A percentile compares a stretch with the other conserved stretches of the same genome.
These are phyloP conservation scores for Trifolium subterraneum DNA, from an alignment of 306 rosid species.

Conservation along the genomic window DNA sequence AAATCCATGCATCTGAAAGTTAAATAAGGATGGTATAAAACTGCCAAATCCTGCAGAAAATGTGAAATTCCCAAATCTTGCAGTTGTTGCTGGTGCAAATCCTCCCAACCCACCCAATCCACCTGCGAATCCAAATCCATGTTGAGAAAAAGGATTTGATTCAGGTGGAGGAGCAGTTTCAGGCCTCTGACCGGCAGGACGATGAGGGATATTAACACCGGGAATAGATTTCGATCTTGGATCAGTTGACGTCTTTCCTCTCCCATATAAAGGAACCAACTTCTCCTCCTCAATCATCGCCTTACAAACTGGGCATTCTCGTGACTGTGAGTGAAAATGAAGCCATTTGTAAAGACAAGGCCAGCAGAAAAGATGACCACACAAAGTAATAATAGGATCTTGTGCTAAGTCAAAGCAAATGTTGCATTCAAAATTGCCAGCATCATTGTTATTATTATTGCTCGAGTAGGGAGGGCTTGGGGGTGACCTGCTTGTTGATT, in stretches of 20 bases:
- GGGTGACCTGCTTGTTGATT: slow-evolving; percentile 70
- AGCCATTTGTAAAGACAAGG: slow-evolving; percentile 95
- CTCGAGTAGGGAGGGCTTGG: slow-evolving; percentile 64
- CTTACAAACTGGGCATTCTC: slow-evolving; percentile 88
- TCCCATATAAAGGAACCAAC: slow-evolving; percentile 86
- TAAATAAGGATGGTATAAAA: slow-evolving; percentile 72
- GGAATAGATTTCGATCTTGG: slow-evolving; percentile 84
- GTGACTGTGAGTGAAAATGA: slow-evolving; percentile 74
- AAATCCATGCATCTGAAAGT: slow-evolving; percentile 77
- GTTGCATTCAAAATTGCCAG: slow-evolving; percentile 86
- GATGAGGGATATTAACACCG: slow-evolving; percentile 69
- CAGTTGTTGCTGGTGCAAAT: slow-evolving; percentile 66
- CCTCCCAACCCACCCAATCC: slow-evolving; percentile 82
- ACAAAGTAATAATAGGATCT: slow-evolving; percentile 84
- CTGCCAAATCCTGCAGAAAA: slow-evolving; percentile 86
- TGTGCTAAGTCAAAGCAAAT: slow-evolving; percentile 91
- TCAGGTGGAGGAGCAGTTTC: slow-evolving; percentile 83
- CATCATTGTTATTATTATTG: slow-evolving; percentile 55
- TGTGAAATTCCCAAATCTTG: slow-evolving; percentile 85
- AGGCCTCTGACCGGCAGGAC: slow-evolving; percentile 88
- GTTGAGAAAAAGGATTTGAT: slow-evolving; percentile 59
- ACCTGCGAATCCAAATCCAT: slow-evolving; percentile 69
- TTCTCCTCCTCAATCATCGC: slow-evolving; percentile 77
- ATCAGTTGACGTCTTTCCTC: slow-evolving; percentile 86
- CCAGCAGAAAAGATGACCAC: slow-evolving; percentile 96